Evolutionary conservation across 352 stramenopile species (phyloP), one percentile per base, ranked within the genome.

Genomic region (Pythium chondricola): DNA sequence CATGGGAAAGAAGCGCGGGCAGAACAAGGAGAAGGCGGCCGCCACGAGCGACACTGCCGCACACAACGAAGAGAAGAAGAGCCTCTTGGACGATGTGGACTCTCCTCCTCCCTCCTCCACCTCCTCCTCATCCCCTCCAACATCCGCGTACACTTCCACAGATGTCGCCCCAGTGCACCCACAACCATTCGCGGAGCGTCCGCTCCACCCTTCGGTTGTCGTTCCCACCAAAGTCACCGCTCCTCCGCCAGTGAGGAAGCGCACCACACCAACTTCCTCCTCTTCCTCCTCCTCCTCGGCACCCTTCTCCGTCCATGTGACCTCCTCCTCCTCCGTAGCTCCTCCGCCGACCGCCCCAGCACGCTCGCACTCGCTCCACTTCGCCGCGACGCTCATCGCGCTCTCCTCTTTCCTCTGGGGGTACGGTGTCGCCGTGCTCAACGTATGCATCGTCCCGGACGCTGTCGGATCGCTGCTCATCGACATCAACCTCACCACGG

Each of bases 331-430:
- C 2, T 4, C 42, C 2, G 2, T 30, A 30, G 21, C 42, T 13
- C 26, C 44, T 13, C 6, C 40, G 7, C 30, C n/a, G 2, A 9
- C 17, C 20, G 6, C 18, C 32, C 9, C 44, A 32, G 25, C 44
- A 4, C 24, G 35, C 26, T 67, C 52, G 22, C 56, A 61, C 11
- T 51, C 68, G n/a, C 58, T 89, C 16, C 59, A 68, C 21, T 58
- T 88, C 6, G 57, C 79, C 3, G 76, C 79, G 14, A 70, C 61
- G 57, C 48, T 92, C 27, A 65, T 92, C 37, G 68, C 77, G 30
- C 62, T 92, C 33, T 88, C 77, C 8, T 89, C 77, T 27, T 88
- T 92, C 41, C 71, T 92, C 43, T 92, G 80, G 74, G 80, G 80
- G 21, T 89, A 87, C 43, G 66, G 71, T 25, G 61, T 73, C 24